Base-by-base conservation (phyloP, 306 rosid species). In the Lotus japonicus region DNA sequence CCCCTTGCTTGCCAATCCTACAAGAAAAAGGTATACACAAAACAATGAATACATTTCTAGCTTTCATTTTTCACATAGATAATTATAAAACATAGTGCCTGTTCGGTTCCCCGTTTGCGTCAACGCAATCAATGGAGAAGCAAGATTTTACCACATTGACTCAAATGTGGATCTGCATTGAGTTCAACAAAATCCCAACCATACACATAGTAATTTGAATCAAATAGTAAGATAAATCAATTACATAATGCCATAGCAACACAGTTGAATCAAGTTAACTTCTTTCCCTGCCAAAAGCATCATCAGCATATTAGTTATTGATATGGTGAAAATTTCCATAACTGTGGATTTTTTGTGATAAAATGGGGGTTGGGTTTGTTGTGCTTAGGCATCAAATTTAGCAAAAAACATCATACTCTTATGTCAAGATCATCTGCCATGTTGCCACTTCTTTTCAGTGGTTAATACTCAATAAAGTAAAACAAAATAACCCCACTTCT, bases 1-100 rank as follows among this genome's bases (percentile, higher is more conserved):
- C 65, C 39, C 58, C 5, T 13, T 52, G 69, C 68, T 80, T 8
- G 7, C 59, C 70, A 66, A 68, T 69, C 84, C 87, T 74, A 18
- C 77, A 58, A 58, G 75, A 7, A 49, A 38, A 36, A 6, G 9
- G 4, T 3, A 11, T 4, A 38, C 55, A 65, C 21, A 13, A 58
- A 45, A 38, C 39, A 13, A 52, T 44, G 41, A 73, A 61, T 57
- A 28, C 42, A n/a, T 33, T 39, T 42, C 5, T 31, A 31, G 36
- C 36, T 5, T 31, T 6, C 36, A 31, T 31, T 31, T 31, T 31
- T 6, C 36, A 31, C 0, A 26, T 26, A 26, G 4, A 26, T 26
- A 26, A 26, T 21, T 21, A 26, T 26, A 26, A 26, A 26, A 26
- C 4, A 26, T 26, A 21, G 26, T 21, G 26, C 26, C 3, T 3